These are phyloP conservation scores for Nicotiana obtusifolia DNA, from an alignment of 257 asterid genomes.

Conservation along the genomic window DNA sequence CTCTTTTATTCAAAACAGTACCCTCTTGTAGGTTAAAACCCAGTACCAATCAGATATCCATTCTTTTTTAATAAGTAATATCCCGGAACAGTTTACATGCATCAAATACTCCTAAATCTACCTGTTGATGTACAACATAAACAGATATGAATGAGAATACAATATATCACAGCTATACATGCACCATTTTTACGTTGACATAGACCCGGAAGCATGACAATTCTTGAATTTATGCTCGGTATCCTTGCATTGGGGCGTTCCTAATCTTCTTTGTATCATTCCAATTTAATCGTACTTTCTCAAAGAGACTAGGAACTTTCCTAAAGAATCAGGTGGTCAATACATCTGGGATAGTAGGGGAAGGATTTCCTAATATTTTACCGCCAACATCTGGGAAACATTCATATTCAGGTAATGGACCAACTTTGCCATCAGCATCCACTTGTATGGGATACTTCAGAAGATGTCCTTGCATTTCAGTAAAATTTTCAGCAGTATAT, in stretches of 20 bases:
- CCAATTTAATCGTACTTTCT: neutral
- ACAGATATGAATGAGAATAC: neutral
- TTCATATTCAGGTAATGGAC: constrained; percentile 56
- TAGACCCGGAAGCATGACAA: neutral
- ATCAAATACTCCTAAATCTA: neutral
- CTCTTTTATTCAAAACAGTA: neutral
- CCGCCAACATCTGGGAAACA: constrained; percentile 87
- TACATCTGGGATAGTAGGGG: constrained; percentile 63
- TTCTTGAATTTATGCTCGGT: neutral
- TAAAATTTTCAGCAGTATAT: constrained; percentile 39
- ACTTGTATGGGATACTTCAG: constrained; percentile 73
- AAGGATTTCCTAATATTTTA: constrained; percentile 61
- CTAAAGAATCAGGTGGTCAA: constrained; percentile 47
- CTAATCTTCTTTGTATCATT: neutral
- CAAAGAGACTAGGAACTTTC: neutral
- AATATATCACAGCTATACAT: neutral
- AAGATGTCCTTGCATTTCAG: constrained; percentile 64
- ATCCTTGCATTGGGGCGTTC: neutral
- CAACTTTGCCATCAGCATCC: constrained; percentile 52
- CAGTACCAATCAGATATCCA: neutral
- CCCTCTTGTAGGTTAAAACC: neutral
- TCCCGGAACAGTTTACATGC: neutral
- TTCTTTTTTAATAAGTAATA: neutral
- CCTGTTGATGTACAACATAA: neutral
- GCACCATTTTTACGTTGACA: neutral